Conservation (phyloP, 768 basidiomycete genomes). For the Neoboletus brunneissimus region DNA sequence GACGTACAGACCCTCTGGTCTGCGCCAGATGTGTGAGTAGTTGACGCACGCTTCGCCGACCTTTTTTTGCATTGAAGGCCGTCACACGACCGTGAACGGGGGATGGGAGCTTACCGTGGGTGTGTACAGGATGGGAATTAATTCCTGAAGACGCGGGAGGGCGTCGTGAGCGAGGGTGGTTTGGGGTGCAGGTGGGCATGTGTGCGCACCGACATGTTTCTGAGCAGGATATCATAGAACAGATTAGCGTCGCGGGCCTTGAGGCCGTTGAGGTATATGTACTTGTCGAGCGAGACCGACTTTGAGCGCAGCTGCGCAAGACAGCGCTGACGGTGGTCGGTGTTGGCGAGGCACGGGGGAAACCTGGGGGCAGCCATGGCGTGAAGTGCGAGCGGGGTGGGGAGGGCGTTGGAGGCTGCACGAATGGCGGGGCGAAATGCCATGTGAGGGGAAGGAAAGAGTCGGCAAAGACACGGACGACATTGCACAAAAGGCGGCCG, state of each 20-base stretch:
- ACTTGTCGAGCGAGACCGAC: conserved; percentile 56
- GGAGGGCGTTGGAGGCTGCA: background rate
- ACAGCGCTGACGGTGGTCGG: conserved; percentile 55
- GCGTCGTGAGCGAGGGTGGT: background rate
- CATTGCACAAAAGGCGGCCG: background rate
- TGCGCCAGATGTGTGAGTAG: conserved; percentile 67
- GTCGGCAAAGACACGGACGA: background rate
- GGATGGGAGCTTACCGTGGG: conserved; percentile 49
- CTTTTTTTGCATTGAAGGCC: conserved; percentile 16
- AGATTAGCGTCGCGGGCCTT: conserved; percentile 60
- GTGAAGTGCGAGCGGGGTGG: background rate
- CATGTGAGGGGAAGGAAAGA: conserved; percentile 8
- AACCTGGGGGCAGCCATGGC: conserved; percentile 33
- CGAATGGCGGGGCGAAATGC: background rate
- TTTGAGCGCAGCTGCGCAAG: conserved; percentile 59
- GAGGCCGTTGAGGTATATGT: conserved; percentile 66
- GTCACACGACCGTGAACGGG: conserved; percentile 7
- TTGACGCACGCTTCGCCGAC: conserved; percentile 71
- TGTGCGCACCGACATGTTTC: conserved; percentile 53
- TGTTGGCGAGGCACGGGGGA: conserved; percentile 48
- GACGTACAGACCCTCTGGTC: conserved; percentile 59
- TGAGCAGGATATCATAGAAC: conserved; percentile 63
- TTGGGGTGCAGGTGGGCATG: background rate
- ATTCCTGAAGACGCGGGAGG: conserved; percentile 34
- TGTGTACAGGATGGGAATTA: conserved; percentile 72